A percentile compares a stretch with the other conserved stretches of the same genome.
These are phyloP conservation scores for Pseudogymnoascus sp. DNA, from an alignment of 2,329 filamentous ascomycete species.

Conservation along the genomic window DNA sequence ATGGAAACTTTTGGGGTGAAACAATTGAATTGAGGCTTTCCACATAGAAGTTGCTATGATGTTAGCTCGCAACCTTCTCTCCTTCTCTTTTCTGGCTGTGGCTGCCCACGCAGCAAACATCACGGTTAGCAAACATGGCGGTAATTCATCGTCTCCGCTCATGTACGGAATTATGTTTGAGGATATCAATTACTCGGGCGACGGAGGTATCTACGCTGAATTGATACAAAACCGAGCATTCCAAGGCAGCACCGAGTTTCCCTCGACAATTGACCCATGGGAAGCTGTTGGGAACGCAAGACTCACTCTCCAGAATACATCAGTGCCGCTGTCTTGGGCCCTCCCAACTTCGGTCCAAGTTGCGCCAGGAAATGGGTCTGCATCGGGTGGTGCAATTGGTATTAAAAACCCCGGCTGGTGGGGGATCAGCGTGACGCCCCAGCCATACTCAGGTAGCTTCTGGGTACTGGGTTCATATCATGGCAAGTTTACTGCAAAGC, in stretches of 20 bases:
- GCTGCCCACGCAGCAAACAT: slow-evolving; percentile 21
- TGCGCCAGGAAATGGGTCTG: slow-evolving; percentile 26
- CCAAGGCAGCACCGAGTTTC: slow-evolving; percentile 41
- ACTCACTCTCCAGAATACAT: slow-evolving; percentile 28
- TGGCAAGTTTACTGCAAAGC: slow-evolving; percentile 26
- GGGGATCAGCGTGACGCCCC: slow-evolving; percentile 38
- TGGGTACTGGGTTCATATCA: slow-evolving; percentile 20
- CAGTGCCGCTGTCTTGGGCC: slow-evolving; percentile 21
- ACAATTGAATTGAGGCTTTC: neutral
- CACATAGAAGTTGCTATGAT: neutral
- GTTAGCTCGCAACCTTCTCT: neutral
- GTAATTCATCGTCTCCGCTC: slow-evolving; percentile 23
- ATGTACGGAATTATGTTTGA: slow-evolving; percentile 28
- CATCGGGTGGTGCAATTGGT: slow-evolving; percentile 34
- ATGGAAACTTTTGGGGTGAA: neutral
- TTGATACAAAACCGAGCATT: slow-evolving; percentile 64
- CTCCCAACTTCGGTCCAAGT: slow-evolving; percentile 24
- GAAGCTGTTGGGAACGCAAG: slow-evolving; percentile 18
- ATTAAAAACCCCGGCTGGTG: slow-evolving; percentile 49
- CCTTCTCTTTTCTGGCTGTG: neutral
- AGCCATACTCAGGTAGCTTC: slow-evolving; percentile 25
- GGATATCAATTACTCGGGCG: slow-evolving; percentile 27
- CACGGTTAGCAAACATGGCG: slow-evolving; percentile 22
- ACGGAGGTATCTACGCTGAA: slow-evolving; percentile 50
- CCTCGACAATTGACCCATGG: slow-evolving; percentile 38